phyloP scores from a whole-genome alignment of 768 basidiomycete genomes.

The Galerina sulciceps region DNA sequence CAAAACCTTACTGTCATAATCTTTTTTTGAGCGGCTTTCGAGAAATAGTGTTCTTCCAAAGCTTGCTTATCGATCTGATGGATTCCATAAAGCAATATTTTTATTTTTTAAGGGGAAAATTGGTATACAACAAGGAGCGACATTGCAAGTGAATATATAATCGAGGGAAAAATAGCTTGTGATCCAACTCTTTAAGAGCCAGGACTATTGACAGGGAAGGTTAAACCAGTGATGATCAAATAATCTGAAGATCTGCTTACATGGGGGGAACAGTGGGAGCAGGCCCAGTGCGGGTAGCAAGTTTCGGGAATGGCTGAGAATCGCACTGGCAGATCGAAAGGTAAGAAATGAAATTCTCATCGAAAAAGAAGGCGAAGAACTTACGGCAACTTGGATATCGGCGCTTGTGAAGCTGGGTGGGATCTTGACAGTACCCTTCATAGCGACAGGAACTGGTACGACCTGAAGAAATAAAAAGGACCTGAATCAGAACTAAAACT shows the following conservation, averaged over 20 bases:
- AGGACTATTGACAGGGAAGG: too few relatives aligned
- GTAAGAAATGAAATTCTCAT: neutral
- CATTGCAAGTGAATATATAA: too few relatives aligned
- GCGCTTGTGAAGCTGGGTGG: constrained; percentile 21
- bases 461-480: neutral
- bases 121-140: too few relatives aligned
- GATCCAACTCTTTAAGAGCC: too few relatives aligned
- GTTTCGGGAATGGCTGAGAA: constrained; percentile 14
- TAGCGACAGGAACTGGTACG: constrained; percentile 18
- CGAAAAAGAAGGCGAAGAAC: neutral
- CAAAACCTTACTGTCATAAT: too few relatives aligned
- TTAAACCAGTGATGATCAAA: too few relatives aligned
- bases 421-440: constrained; percentile 25
- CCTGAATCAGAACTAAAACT: neutral
- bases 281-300: constrained; percentile 23
- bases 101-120: too few relatives aligned
- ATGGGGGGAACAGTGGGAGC: constrained; percentile 23
- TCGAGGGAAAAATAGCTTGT: too few relatives aligned
- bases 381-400: constrained; percentile 20
- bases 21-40: too few relatives aligned
- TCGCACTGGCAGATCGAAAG: neutral
- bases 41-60: too few relatives aligned
- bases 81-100: too few relatives aligned
- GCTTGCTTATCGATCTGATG: too few relatives aligned
- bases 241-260: neutral